Percentiles rank a stretch among this genome's conserved stretches.
Evolutionary conservation across 163 green algal genomes (phyloP).

Genomic region (Volvox carteri): DNA sequence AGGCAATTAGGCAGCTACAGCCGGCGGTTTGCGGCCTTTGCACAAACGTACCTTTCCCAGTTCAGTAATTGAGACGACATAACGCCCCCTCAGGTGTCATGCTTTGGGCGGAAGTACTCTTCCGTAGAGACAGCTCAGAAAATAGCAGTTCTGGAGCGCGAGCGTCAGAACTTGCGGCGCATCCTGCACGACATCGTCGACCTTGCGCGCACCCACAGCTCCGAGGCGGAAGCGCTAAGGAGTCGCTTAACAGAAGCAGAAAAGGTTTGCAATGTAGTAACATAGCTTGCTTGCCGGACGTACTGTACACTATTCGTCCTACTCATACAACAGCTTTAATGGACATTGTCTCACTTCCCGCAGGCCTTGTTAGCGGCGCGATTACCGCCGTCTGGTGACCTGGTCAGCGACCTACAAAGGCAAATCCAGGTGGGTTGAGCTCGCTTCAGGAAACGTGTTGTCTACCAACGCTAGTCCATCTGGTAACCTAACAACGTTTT

Average conservation of each 20-base stretch:
- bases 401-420: background rate
- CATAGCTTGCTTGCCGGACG: too few relatives aligned
- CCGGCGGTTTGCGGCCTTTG: background rate
- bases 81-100: background rate
- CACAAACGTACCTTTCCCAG: background rate
- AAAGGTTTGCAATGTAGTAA: too few relatives aligned
- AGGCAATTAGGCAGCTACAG: background rate
- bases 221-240: background rate
- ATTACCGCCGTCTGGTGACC: background rate
- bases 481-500: too few relatives aligned
- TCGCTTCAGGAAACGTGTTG: too few relatives aligned
- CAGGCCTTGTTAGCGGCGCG: background rate
- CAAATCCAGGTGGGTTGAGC: background rate
- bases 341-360: too few relatives aligned
- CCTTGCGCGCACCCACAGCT: background rate
- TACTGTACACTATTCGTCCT: too few relatives aligned
- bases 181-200: background rate
- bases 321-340: too few relatives aligned
- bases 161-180: constrained; percentile 3
- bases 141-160: background rate
- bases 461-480: too few relatives aligned
- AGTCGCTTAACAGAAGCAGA: background rate
- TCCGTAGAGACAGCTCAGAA: background rate
- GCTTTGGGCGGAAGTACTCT: background rate
- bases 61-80: background rate